Evolutionary conservation across 345 rosid genomes (phyloP).

Genomic region (Populus deltoides): DNA sequence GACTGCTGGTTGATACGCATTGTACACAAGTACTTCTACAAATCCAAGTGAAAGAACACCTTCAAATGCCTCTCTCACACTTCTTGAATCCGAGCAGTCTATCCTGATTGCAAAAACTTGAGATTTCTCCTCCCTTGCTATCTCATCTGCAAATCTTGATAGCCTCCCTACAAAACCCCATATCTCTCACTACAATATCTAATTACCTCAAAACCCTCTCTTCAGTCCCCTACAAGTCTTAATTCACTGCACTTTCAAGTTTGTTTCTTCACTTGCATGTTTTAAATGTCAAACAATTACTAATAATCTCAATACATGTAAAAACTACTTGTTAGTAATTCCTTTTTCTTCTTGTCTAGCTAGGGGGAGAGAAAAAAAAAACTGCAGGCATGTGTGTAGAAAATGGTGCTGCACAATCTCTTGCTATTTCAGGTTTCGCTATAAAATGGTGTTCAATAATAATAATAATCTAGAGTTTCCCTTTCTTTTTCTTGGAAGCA

Average conservation of each 20-base stretch:
- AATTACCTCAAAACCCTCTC: background rate
- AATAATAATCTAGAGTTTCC: background rate
- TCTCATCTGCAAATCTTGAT: conserved; percentile 86
- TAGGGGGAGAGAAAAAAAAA: background rate
- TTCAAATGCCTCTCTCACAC: conserved; percentile 91
- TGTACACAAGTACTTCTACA: conserved; percentile 83
- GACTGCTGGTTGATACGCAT: conserved; percentile 60
- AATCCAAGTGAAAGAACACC: conserved; percentile 90
- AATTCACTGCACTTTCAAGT: background rate
- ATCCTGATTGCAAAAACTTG: conserved; percentile 94
- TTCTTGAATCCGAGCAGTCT: conserved; percentile 79
- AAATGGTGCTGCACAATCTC: background rate
- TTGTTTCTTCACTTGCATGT: background rate
- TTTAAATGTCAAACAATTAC: background rate
- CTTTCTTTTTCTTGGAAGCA: background rate
- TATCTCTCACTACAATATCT: background rate
- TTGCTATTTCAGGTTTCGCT: background rate
- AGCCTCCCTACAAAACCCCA: conserved; percentile 47
- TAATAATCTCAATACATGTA: background rate
- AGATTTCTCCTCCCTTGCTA: conserved; percentile 88
- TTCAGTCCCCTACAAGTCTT: background rate
- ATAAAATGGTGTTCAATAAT: background rate
- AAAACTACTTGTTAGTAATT: background rate
- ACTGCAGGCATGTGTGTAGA: background rate
- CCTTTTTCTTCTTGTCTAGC: background rate